Conservation (phyloP, 768 basidiomycete species). For the Psilocybe azurescens region DNA sequence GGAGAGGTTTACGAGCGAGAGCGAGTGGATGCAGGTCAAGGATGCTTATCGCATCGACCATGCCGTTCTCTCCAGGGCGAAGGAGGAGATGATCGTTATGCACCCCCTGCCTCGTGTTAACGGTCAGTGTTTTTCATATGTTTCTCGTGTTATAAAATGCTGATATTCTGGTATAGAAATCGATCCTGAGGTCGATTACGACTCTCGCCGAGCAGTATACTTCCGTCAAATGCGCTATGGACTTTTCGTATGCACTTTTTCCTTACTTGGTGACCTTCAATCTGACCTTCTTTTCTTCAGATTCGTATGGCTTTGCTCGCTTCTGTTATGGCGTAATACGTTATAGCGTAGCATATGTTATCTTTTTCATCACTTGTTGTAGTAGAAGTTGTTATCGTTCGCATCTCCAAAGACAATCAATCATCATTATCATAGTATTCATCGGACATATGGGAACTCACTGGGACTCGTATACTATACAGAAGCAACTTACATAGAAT, state of each 20-base stretch:
- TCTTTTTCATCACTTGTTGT: background rate
- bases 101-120: conserved; percentile 96
- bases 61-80: conserved; percentile 89
- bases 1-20: conserved; percentile 84
- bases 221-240: conserved; percentile 99
- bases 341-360: background rate
- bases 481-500: background rate
- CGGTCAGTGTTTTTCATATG: conserved; percentile 48
- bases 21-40: conserved; percentile 90
- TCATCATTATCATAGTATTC: background rate
- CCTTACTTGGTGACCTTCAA: background rate
- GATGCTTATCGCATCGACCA: conserved; percentile 94
- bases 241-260: conserved; percentile 76
- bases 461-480: background rate
- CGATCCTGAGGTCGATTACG: conserved; percentile 97
- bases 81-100: conserved; percentile 99
- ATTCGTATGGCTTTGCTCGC: conserved; percentile 21
- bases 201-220: conserved; percentile 91
- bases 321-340: conserved; percentile 17
- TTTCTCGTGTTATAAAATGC: conserved; percentile 14
- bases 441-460: background rate
- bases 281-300: background rate
- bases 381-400: background rate
- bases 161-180: conserved; percentile 71
- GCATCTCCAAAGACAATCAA: background rate